phyloP scores from a whole-genome alignment of 2,329 filamentous ascomycete species.

The Dactylellina drechsleri region DNA sequence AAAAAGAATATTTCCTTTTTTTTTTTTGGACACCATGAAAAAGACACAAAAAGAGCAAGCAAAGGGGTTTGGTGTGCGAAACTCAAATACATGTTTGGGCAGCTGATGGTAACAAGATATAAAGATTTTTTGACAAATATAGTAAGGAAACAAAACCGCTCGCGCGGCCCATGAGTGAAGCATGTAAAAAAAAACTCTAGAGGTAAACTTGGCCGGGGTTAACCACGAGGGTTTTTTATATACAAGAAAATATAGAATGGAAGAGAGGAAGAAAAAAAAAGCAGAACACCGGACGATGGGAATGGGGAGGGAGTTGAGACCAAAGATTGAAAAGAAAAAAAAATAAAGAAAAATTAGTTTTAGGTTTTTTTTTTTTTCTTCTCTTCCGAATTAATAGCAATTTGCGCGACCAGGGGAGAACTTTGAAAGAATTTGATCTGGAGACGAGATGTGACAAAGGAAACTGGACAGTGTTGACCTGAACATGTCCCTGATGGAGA shows the following conservation, averaged over 20 bases:
- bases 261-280: conserved; percentile 5
- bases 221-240: conserved; percentile 41
- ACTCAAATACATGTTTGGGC: conserved; percentile 38
- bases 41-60: conserved; percentile 3
- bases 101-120: conserved; percentile 10
- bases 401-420: conserved; percentile 43
- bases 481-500: conserved; percentile 47
- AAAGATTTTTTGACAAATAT: conserved; percentile 7
- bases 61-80: not conserved
- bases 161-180: conserved; percentile 35
- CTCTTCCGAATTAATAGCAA: conserved; percentile 23
- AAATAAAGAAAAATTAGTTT: not conserved
- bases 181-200: conserved; percentile 49
- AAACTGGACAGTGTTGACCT: conserved; percentile 54
- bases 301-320: conserved; percentile 13
- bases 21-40: conserved; percentile 35
- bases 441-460: conserved; percentile 47
- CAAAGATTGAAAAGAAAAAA: conserved; percentile 11
- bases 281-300: not conserved
- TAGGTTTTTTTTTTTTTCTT: conserved; percentile 1
- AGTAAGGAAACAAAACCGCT: conserved; percentile 42
- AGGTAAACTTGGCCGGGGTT: conserved; percentile 52
- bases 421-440: conserved; percentile 35
- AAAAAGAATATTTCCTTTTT: conserved; percentile 8
- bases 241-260: conserved; percentile 40